Conservation (phyloP, 2,329 filamentous ascomycete species). For the Colletotrichum musae region DNA sequence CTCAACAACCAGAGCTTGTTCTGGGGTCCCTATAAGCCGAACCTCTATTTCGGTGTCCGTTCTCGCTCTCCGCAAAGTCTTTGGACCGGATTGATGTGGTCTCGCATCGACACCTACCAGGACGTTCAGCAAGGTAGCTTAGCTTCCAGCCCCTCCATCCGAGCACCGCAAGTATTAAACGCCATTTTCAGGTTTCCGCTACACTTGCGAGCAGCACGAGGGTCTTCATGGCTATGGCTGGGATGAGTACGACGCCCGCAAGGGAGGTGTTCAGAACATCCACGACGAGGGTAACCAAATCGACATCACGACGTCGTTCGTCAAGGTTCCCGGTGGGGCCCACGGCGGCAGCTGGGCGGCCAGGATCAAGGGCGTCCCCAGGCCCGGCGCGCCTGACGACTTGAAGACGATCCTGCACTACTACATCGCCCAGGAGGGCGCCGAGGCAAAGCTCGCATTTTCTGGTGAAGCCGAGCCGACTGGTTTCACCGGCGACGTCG, state of each 20-base stretch:
- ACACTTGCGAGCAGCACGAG: conserved; percentile 96
- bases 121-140: conserved; percentile 86
- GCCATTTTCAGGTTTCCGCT: conserved; percentile 79
- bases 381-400: conserved; percentile 75
- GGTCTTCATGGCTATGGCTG: conserved; percentile 96
- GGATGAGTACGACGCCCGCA: conserved; percentile 95
- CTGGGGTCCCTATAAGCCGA: conserved; percentile 96
- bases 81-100: conserved; percentile 89
- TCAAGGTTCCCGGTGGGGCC: conserved; percentile 89
- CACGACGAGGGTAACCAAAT: conserved; percentile 90
- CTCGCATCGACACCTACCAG: conserved; percentile 83
- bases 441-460: conserved; percentile 74
- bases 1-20: conserved; percentile 86
- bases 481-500: conserved; percentile 73
- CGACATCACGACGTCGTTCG: conserved; percentile 92
- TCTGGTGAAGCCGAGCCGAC: conserved; percentile 63
- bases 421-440: conserved; percentile 85
- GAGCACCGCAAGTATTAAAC: not conserved
- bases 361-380: conserved; percentile 85
- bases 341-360: conserved; percentile 95
- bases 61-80: conserved; percentile 87
- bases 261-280: conserved; percentile 89
- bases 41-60: conserved; percentile 92
- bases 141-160: conserved; percentile 46
- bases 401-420: conserved; percentile 86